Conservation (phyloP, 352 stramenopile genomes). For the Globisporangium yorkense region DNA sequence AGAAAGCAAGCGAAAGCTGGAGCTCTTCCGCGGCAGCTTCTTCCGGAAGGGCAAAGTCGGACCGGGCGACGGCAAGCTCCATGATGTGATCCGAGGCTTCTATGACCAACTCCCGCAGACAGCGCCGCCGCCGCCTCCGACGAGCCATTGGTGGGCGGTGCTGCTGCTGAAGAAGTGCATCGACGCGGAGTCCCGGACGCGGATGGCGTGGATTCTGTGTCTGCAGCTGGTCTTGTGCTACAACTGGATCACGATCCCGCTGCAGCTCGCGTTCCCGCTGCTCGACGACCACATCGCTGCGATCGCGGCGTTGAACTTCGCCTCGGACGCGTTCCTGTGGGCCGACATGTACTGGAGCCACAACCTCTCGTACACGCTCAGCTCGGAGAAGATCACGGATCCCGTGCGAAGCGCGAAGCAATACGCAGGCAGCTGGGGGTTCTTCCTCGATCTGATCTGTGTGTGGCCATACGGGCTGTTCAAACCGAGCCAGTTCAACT, state of each 20-base stretch:
- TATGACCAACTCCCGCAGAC: conserved; percentile 41
- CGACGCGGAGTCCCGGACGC: conserved; percentile 27
- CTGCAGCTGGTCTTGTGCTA: conserved; percentile 37
- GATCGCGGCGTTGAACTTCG: conserved; percentile 26
- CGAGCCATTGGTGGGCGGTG: conserved; percentile 26
- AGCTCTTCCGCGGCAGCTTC: conserved; percentile 26
- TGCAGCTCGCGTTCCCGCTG: conserved; percentile 45
- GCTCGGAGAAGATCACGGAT: conserved; percentile 39
- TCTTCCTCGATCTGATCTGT: conserved; percentile 26
- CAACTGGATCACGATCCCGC: conserved; percentile 45
- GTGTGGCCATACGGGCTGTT: conserved; percentile 38
- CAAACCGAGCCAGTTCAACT: conserved; percentile 11
- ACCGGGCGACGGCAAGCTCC: conserved; percentile 17
- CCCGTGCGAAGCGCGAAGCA: conserved; percentile 27
- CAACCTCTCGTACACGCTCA: conserved; percentile 43
- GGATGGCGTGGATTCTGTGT: conserved; percentile 43
- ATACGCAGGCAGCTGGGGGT: conserved; percentile 26
- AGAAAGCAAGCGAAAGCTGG: conserved; percentile 17
- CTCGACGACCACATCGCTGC: conserved; percentile 21
- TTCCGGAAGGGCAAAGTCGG: conserved; percentile 20
- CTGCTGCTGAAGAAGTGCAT: conserved; percentile 29
- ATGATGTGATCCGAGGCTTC: conserved; percentile 47
- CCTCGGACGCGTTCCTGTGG: conserved; percentile 34
- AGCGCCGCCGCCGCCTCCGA: conserved; percentile 6
- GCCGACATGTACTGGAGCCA: conserved; percentile 40